Conservation (phyloP, 768 basidiomycete genomes). For the Suillus luteus region DNA sequence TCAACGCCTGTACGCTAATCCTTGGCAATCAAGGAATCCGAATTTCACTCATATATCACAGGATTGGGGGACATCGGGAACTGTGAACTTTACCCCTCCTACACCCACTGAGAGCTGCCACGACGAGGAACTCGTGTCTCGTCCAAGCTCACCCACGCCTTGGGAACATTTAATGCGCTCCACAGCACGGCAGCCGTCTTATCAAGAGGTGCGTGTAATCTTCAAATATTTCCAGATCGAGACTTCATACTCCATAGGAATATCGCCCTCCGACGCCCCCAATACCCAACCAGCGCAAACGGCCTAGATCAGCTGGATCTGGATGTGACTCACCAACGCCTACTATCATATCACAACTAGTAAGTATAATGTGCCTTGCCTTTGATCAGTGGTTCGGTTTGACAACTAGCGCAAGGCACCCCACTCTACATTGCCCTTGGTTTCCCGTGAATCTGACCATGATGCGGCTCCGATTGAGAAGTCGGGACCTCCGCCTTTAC, state of each 20-base stretch:
- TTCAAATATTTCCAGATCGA: not conserved
- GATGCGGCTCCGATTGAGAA: slow-evolving; percentile 20
- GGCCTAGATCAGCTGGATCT: slow-evolving; percentile 34
- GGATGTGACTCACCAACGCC: slow-evolving; percentile 36
- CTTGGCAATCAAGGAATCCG: slow-evolving; percentile 26
- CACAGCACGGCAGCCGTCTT: slow-evolving; percentile 6
- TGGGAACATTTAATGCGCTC: slow-evolving; percentile 27
- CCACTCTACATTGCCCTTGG: slow-evolving; percentile 26
- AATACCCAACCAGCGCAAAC: slow-evolving; percentile 39
- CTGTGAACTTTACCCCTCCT: slow-evolving; percentile 34
- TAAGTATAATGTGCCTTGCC: slow-evolving; percentile 19
- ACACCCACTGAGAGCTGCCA: slow-evolving; percentile 36
- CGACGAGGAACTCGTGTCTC: slow-evolving; percentile 36
- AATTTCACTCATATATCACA: slow-evolving; percentile 31
- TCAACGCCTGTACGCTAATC: slow-evolving; percentile 35
- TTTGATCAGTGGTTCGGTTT: slow-evolving; percentile 6
- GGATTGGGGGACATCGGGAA: slow-evolving; percentile 35
- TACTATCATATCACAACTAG: slow-evolving; percentile 27
- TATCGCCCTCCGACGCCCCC: slow-evolving; percentile 66
- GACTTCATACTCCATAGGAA: slow-evolving; percentile 33
- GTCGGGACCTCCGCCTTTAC: slow-evolving; percentile 22
- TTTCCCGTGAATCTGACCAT: slow-evolving; percentile 24
- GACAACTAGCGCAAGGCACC: slow-evolving; percentile 23
- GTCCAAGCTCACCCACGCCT: slow-evolving; percentile 38
- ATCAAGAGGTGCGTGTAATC: slow-evolving; percentile 27